A percentile compares a stretch with the other conserved stretches of the same genome.
Evolutionary conservation across 176 grass and related monocot genomes (phyloP).

Genomic region (Lolium multiflorum): DNA sequence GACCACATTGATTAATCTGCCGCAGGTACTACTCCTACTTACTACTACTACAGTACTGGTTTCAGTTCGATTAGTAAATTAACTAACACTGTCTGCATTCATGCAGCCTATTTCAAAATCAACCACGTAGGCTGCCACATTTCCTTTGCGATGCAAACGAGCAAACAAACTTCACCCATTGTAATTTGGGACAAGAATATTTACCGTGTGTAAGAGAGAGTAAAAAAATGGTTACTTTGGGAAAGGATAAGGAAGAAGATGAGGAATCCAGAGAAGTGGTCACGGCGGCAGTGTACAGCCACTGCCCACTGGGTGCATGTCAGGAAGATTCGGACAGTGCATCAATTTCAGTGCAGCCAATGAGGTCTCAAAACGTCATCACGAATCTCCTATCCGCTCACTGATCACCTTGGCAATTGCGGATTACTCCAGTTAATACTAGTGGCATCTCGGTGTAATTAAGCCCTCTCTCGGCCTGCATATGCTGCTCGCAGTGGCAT

Average conservation of each 20-base stretch:
- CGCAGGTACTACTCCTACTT: background rate
- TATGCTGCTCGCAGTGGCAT: background rate
- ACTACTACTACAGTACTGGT: background rate
- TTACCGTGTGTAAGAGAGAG: background rate
- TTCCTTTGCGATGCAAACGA: background rate
- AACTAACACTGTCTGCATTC: too few species aligned
- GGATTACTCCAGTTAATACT: too few species aligned
- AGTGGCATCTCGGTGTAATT: background rate
- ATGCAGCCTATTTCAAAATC: background rate
- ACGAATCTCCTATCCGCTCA: background rate
- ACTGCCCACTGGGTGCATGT: background rate
- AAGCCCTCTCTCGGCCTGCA: background rate
- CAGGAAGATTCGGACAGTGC: conserved; percentile 14
- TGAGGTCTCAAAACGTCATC: background rate
- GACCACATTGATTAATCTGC: background rate
- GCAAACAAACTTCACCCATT: background rate
- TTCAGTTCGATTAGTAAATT: background rate
- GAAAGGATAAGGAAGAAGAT: background rate
- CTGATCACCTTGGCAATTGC: background rate
- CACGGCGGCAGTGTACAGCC: background rate
- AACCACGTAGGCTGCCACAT: too few species aligned
- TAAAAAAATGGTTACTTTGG: background rate
- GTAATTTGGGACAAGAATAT: background rate
- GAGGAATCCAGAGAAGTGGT: background rate
- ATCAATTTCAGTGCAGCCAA: conserved; percentile 15